Conservation (phyloP, 2,329 filamentous ascomycete genomes). For the Ophiostoma piceae region DNA sequence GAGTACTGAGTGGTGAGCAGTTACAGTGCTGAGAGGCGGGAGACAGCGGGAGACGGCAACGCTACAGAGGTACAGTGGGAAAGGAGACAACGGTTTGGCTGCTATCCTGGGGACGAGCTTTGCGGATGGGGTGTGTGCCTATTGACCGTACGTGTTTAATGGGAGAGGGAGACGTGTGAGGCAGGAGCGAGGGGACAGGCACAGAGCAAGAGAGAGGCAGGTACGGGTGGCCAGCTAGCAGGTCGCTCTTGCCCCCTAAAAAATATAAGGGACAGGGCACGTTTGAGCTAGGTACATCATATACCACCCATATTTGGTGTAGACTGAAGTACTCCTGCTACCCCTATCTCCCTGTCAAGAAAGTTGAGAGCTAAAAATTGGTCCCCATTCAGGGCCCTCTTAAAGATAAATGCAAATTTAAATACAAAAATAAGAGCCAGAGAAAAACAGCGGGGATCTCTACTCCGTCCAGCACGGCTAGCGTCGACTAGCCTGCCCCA, state of each 20-base stretch:
- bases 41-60: neutral
- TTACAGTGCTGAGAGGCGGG: neutral
- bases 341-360: neutral
- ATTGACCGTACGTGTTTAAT: neutral
- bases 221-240: neutral
- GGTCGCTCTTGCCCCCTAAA: constrained; percentile 14
- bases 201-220: neutral
- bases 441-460: constrained; percentile 20
- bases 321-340: neutral
- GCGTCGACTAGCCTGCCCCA: constrained; percentile 16
- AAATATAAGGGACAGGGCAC: constrained; percentile 12
- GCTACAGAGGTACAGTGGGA: constrained; percentile 1
- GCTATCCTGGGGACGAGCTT: constrained; percentile 20
- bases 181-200: neutral
- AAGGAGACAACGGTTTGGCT: constrained; percentile 15
- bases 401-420: constrained; percentile 17
- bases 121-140: constrained; percentile 17
- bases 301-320: neutral
- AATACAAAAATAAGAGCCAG: constrained; percentile 14
- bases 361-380: neutral
- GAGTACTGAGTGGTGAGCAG: neutral
- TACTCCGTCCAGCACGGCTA: constrained; percentile 19
- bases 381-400: constrained; percentile 4
- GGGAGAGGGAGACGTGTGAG: neutral
- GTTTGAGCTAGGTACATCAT: neutral